Conservation (phyloP, 805 yeast genomes). For the Danielozyma ontarioensis region DNA sequence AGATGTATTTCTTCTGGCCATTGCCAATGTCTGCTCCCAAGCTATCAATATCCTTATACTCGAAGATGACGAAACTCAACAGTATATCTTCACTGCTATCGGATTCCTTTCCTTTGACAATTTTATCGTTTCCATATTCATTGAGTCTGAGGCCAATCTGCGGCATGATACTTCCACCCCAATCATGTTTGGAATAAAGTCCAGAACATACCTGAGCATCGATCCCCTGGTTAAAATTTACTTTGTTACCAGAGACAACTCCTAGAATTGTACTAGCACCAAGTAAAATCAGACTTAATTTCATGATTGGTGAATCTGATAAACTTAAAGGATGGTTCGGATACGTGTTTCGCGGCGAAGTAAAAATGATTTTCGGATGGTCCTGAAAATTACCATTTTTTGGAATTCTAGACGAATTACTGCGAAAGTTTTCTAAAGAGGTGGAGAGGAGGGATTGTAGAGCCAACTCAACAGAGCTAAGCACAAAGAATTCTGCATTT, state of each 20-base stretch:
- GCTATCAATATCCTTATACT: slow-evolving; percentile 68
- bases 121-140: slow-evolving; percentile 23
- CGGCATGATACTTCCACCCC: slow-evolving; percentile 78
- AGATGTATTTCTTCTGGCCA: slow-evolving; percentile 55
- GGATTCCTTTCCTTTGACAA: slow-evolving; percentile 16
- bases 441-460: no score
- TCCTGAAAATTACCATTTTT: no score
- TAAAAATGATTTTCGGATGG: no score
- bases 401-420: no score
- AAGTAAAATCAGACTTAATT: background rate
- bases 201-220: slow-evolving; percentile 79
- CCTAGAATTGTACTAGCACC: background rate
- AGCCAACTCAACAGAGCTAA: no score
- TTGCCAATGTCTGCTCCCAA: slow-evolving; percentile 52
- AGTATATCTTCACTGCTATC: slow-evolving; percentile 30
- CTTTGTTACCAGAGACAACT: slow-evolving; percentile 36
- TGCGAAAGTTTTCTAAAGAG: no score
- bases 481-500: no score
- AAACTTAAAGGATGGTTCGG: no score
- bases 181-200: slow-evolving; percentile 78
- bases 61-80: slow-evolving; percentile 72
- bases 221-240: slow-evolving; percentile 38
- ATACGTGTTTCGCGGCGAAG: no score
- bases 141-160: slow-evolving; percentile 27
- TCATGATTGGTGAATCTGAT: background rate